Conservation (phyloP, 495 filamentous ascomycete genomes). For the Xylaria venustula region DNA sequence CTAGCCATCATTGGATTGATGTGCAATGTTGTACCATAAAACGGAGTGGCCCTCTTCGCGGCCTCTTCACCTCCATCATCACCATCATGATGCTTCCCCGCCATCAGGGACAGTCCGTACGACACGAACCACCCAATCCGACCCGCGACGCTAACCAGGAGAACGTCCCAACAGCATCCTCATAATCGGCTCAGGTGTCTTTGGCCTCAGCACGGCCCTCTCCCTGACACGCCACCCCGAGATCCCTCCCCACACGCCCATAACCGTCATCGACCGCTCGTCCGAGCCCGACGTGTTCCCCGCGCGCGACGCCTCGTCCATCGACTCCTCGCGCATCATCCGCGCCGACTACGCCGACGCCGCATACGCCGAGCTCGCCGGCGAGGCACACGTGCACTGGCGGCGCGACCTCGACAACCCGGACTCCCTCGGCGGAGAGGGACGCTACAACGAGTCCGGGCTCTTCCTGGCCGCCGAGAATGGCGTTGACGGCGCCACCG, state of each 20-base stretch:
- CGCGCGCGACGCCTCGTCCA: slow-evolving; percentile 65
- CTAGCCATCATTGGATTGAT: too few species aligned
- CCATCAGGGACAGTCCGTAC: too few species aligned
- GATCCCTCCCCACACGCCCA: slow-evolving; percentile 49
- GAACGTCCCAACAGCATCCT: slow-evolving; percentile 50
- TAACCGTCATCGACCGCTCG: slow-evolving; percentile 70
- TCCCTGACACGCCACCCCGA: slow-evolving; percentile 55
- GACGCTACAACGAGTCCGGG: slow-evolving; percentile 74
- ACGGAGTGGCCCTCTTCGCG: too few species aligned
- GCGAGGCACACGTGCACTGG: slow-evolving; percentile 69
- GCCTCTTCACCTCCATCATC: too few species aligned
- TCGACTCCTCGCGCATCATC: slow-evolving; percentile 77
- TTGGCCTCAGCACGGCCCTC: slow-evolving; percentile 69
- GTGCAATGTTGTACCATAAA: too few species aligned
- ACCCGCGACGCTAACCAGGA: not conserved
- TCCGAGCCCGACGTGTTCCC: slow-evolving; percentile 54
- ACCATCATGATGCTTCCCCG: too few species aligned
- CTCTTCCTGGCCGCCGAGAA: slow-evolving; percentile 63
- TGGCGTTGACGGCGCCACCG: slow-evolving; percentile 28
- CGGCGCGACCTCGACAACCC: slow-evolving; percentile 52
- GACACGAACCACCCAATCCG: too few species aligned
- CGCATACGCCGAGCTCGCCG: slow-evolving; percentile 68
- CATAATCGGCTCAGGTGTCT: slow-evolving; percentile 76
- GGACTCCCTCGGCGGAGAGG: slow-evolving; percentile 54
- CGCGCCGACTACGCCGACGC: slow-evolving; percentile 77